Evolutionary conservation across 192 early-diverging fungal genomes (phyloP), one percentile per base, ranked within the genome.

Genomic region (Dimargaris cristalligena): DNA sequence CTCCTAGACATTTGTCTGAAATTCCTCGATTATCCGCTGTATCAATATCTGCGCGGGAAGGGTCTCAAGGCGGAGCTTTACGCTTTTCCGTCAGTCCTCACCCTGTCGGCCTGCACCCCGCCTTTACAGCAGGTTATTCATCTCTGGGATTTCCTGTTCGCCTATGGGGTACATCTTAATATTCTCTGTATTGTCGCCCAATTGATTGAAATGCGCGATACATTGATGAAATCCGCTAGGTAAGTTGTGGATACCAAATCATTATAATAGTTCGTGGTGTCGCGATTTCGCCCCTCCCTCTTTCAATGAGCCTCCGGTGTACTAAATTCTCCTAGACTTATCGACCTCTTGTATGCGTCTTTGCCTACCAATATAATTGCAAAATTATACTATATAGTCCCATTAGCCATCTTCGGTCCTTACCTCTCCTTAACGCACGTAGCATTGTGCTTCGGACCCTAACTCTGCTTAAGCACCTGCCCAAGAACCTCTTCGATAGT

Each of bases 141-240:
- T 28, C 75, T 97, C 34, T 97, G 94, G 94, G 94, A 97, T 64
- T 87, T 92, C 60, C 70, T 90, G 59, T 73, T 97, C 55, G 84
- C 89, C 0, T 93, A 79, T 63, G 94, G 94, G 28, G 76, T 92
- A 50, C 94, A 97, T 71, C 70, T 97, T 47, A 94, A 95, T 62
- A 83, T 97, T 32, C 67, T 97, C 13, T 89, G 84, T 70, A 83
- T 94, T 44, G 82, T 94, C 50, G 82, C 86, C 44, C 90, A 90
- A 63, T 60, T 97, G 51, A 63, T 88, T 9, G 55, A 82, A 31
- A 87, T 92, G 61, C 76, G 89, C 22, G 72, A 78, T 57, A 77
- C 92, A 44, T 71, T 94, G 11, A 58, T 94, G 44, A 69, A 61
- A n/a, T 74, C 75, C n/a, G 26, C 75, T 49, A 85, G 82, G 85